Conservation (phyloP, 2,329 filamentous ascomycete species). For the Ceratocystis cacaofunesta region DNA sequence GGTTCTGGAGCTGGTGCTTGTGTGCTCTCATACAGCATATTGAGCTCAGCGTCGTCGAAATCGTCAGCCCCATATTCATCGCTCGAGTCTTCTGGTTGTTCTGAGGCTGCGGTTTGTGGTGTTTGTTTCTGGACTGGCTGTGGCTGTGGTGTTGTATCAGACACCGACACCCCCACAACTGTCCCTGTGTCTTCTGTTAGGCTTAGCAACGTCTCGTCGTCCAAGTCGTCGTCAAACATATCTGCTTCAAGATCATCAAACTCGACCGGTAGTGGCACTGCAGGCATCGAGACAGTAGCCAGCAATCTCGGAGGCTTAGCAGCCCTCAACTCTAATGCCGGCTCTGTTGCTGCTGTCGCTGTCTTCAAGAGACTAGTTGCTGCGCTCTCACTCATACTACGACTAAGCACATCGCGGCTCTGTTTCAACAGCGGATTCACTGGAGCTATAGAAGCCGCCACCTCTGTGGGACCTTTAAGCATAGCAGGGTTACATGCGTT, state of each 20-base stretch:
- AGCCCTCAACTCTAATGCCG: background rate
- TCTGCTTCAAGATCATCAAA: conserved; percentile 16
- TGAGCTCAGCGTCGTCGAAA: conserved; percentile 44
- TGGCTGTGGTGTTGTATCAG: background rate
- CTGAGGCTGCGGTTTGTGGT: background rate
- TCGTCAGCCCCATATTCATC: conserved; percentile 44
- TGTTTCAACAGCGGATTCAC: background rate
- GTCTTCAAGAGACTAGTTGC: background rate
- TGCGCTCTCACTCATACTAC: conserved; percentile 13
- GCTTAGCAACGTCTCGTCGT: conserved; percentile 12
- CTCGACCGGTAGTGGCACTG: conserved; percentile 6
- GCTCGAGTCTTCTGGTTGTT: conserved; percentile 12
- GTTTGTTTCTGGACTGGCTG: background rate
- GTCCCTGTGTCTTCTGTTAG: conserved; percentile 6
- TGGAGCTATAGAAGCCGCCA: background rate
- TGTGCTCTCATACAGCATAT: conserved; percentile 22
- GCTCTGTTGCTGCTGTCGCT: background rate
- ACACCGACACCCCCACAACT: conserved; percentile 14
- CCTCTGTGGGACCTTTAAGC: conserved; percentile 1
- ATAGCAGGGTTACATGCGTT: conserved; percentile 11
- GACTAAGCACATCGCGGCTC: background rate
- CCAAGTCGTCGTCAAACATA: conserved; percentile 17
- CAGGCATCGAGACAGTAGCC: background rate
- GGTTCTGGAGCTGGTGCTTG: conserved; percentile 22
- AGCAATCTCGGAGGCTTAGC: background rate